Conservation (phyloP, 116 monocot genomes). For the Trichopus zeylanicus region DNA sequence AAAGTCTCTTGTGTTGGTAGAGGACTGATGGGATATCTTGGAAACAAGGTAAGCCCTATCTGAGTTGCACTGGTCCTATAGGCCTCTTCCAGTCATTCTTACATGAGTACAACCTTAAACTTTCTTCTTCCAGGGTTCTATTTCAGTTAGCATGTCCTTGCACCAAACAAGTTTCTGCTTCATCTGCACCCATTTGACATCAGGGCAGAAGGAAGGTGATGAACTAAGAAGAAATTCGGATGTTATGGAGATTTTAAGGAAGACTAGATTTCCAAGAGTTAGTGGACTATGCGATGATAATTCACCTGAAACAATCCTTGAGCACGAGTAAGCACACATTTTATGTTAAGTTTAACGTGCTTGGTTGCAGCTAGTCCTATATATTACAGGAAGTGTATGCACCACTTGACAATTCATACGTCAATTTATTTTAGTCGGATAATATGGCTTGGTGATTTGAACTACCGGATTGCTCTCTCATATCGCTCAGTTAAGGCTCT, state of each 20-base stretch:
- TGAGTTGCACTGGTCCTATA: not conserved
- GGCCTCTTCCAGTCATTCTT: not conserved
- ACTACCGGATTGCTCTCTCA: conserved; percentile 22
- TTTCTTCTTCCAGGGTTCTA: conserved; percentile 51
- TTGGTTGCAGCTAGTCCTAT: too few relatives aligned
- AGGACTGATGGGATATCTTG: conserved; percentile 65
- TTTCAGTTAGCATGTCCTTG: conserved; percentile 66
- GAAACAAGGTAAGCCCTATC: conserved; percentile 43
- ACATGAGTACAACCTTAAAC: not conserved
- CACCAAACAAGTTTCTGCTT: conserved; percentile 80
- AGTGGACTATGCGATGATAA: conserved; percentile 14
- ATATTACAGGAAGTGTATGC: too few relatives aligned
- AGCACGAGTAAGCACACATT: conserved; percentile 33
- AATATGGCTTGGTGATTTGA: conserved; percentile 22
- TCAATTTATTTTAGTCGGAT: conserved; percentile 2
- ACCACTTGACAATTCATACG: not conserved
- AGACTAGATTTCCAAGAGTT: conserved; percentile 59
- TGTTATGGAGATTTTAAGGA: conserved; percentile 57
- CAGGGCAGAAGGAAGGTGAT: conserved; percentile 76
- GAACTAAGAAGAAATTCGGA: conserved; percentile 73
- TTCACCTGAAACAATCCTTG: conserved; percentile 47
- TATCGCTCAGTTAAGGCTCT: conserved; percentile 13
- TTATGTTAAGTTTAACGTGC: not conserved
- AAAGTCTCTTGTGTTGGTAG: conserved; percentile 60
- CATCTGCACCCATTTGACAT: conserved; percentile 75